phyloP scores from a whole-genome alignment of 148 eudicot species.

The Persicaria tinctoria region DNA sequence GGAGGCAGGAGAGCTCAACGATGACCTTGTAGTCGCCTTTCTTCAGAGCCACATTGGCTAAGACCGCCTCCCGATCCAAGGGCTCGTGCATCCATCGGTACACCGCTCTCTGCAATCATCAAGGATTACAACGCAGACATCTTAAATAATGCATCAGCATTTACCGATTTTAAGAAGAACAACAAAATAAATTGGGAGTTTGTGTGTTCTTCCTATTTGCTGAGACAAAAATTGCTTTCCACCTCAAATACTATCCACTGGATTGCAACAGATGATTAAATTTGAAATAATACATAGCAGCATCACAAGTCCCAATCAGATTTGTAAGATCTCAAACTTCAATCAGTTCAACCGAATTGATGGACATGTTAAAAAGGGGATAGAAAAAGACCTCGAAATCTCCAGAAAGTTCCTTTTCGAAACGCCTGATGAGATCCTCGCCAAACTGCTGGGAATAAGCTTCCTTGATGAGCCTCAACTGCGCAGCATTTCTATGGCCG shows the following conservation, averaged over 20 bases:
- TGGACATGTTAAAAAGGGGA: background rate
- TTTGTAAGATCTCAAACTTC: background rate
- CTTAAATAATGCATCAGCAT: background rate
- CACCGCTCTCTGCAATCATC: constrained; percentile 16
- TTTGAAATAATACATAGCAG: too few species aligned
- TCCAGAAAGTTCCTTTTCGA: constrained; percentile 64
- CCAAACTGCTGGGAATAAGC: constrained; percentile 46
- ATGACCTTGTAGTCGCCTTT: constrained; percentile 43
- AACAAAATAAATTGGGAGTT: too few species aligned
- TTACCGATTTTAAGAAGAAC: too few species aligned
- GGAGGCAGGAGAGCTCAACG: constrained; percentile 45
- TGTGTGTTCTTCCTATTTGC: too few species aligned
- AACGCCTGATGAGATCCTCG: constrained; percentile 52
- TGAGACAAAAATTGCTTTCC: too few species aligned
- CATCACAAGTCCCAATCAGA: background rate
- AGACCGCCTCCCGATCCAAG: constrained; percentile 12
- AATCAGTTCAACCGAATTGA: background rate
- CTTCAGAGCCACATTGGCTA: constrained; percentile 25
- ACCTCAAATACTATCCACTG: too few species aligned
- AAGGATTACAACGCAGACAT: background rate
- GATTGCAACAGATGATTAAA: too few species aligned
- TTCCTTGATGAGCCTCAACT: constrained; percentile 50
- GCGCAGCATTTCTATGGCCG: constrained; percentile 54
- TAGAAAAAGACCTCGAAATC: constrained; percentile 45
- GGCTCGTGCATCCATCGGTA: constrained; percentile 17